Percentiles rank a stretch among this genome's conserved stretches.
These are phyloP conservation scores for Wickerhamomyces xylosicus DNA, from an alignment of 805 yeast species.

Conservation along the genomic window DNA sequence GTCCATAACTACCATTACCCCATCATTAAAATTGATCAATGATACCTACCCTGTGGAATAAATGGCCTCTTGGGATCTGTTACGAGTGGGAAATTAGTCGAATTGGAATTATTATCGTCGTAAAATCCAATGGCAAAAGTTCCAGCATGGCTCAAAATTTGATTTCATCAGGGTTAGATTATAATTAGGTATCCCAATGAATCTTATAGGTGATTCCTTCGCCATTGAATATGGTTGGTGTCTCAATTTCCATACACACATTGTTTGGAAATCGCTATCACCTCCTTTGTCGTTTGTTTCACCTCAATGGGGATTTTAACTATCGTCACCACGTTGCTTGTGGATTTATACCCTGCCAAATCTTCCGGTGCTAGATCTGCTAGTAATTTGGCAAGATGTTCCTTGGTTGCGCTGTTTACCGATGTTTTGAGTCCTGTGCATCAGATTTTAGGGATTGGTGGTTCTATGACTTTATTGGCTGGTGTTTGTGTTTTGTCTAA, in stretches of 20 bases:
- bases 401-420: conserved; percentile 58
- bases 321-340: conserved; percentile 52
- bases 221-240: conserved; percentile 2
- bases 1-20: too few species aligned
- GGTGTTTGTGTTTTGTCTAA: conserved; percentile 28
- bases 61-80: too few species aligned
- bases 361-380: conserved; percentile 70
- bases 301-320: conserved; percentile 51
- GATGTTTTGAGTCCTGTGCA: conserved; percentile 61
- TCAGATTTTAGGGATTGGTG: conserved; percentile 50
- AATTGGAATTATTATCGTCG: too few species aligned
- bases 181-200: too few species aligned
- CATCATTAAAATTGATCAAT: too few species aligned
- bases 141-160: too few species aligned
- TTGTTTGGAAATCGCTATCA: conserved; percentile 34
- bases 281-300: conserved; percentile 45
- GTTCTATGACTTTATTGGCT: conserved; percentile 64
- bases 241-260: background rate
- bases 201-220: too few species aligned
- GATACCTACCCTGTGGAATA: too few species aligned
- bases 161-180: too few species aligned
- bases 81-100: too few species aligned
- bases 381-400: conserved; percentile 63
- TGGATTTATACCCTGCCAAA: conserved; percentile 64
- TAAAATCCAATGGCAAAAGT: too few species aligned